Conservation (phyloP, 1,139 yeast species). For the Suhomyces bolitotheri region DNA sequence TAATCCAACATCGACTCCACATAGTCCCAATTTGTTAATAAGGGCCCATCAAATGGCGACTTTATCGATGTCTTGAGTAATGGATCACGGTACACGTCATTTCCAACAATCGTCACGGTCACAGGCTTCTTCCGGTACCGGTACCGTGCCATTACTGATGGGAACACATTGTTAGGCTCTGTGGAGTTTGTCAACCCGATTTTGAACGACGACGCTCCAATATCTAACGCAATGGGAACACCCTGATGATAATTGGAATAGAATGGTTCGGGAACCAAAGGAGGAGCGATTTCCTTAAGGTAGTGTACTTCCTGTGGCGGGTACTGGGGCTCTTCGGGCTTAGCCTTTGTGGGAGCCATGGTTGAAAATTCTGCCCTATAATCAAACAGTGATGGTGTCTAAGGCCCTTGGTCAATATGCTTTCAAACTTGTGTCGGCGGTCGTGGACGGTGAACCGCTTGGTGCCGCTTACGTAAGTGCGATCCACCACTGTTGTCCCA, state of each 20-base stretch:
- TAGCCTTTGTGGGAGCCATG: constrained; percentile 21
- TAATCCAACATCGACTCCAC: constrained; percentile 83
- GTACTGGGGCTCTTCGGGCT: constrained; percentile 26
- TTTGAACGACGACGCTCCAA: constrained; percentile 71
- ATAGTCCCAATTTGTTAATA: constrained; percentile 90
- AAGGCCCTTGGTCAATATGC: too few relatives aligned
- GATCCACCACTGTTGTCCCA: background rate
- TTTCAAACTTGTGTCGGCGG: too few relatives aligned
- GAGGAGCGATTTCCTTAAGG: constrained; percentile 47
- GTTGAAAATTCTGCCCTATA: too few relatives aligned
- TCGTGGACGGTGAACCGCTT: too few relatives aligned
- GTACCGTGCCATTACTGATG: constrained; percentile 68
- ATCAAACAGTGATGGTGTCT: background rate
- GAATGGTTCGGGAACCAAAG: constrained; percentile 50
- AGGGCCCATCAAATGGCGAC: constrained; percentile 84
- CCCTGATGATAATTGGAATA: constrained; percentile 51
- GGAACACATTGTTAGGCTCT: constrained; percentile 66
- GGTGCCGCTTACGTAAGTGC: constrained; percentile 4
- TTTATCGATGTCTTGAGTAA: constrained; percentile 66
- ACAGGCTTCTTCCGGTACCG: constrained; percentile 73
- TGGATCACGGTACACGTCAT: constrained; percentile 74
- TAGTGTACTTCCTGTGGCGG: constrained; percentile 55
- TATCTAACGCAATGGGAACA: constrained; percentile 77
- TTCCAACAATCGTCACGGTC: constrained; percentile 75
- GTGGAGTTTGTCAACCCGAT: constrained; percentile 63